Evolutionary conservation across 225 moss, liverwort and hornwort species (phyloP).

Genomic region (Bryum argenteum): DNA sequence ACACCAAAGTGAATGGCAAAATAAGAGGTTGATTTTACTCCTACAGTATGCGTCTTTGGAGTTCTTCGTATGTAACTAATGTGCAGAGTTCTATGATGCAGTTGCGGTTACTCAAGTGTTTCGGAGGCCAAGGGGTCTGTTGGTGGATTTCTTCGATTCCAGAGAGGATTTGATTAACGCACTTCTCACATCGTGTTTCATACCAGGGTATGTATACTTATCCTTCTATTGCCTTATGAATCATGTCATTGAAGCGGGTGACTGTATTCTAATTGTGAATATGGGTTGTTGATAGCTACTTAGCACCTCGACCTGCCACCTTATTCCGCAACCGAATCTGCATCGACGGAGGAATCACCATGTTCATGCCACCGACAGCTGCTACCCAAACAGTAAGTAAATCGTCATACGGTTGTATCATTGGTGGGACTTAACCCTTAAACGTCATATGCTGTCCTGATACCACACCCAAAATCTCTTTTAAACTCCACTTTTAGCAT

Average conservation of each 20-base stretch:
- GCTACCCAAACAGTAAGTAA: constrained; percentile 72
- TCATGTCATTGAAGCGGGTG: background rate
- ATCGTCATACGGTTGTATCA: constrained; percentile 2
- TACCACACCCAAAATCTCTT: no score
- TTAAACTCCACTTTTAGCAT: no score
- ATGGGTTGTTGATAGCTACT: constrained; percentile 51
- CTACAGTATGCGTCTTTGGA: background rate
- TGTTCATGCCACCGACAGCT: constrained; percentile 94
- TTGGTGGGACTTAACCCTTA: background rate
- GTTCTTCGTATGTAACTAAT: constrained; percentile 7
- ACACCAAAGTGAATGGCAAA: constrained; percentile 77
- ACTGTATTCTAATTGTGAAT: background rate
- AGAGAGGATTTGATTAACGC: constrained; percentile 93
- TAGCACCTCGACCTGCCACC: constrained; percentile 85
- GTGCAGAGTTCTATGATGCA: constrained; percentile 42
- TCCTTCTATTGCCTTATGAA: background rate
- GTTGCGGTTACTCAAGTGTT: constrained; percentile 95
- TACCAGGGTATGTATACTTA: constrained; percentile 67
- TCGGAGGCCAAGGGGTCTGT: constrained; percentile 73
- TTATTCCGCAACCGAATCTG: constrained; percentile 84
- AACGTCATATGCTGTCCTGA: no score
- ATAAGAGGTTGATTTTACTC: constrained; percentile 64
- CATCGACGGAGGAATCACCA: constrained; percentile 83
- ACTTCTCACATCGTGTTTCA: constrained; percentile 93
- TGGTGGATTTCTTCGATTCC: constrained; percentile 88